Percentiles rank a stretch among this genome's conserved stretches.
Evolutionary conservation across 441 rosid genomes (phyloP).

Genomic region (Biscutella laevigata): DNA sequence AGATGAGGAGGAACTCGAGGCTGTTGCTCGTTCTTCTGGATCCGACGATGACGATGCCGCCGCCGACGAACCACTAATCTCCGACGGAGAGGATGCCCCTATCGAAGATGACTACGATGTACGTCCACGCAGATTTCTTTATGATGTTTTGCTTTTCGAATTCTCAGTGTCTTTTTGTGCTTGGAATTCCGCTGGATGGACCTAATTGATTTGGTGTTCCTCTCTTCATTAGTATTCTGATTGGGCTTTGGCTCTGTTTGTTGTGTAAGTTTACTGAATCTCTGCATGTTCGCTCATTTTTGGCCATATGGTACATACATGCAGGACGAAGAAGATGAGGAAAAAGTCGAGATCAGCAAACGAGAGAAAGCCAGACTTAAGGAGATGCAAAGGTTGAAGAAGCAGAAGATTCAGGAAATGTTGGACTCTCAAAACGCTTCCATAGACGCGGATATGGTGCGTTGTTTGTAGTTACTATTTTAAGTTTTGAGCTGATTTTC

Average conservation of each 20-base stretch:
- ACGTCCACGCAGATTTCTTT: not conserved
- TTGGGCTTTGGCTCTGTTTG: not conserved
- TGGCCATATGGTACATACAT: not conserved
- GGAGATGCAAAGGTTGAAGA: conserved; percentile 84
- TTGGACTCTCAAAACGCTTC: conserved; percentile 87
- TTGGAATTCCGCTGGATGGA: not conserved
- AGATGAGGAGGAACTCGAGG: conserved; percentile 83
- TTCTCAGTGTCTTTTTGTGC: not conserved
- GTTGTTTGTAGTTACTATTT: conserved; percentile 1
- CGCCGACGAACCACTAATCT: conserved; percentile 21
- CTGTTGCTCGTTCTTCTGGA: conserved; percentile 73
- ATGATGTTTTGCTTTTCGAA: not conserved
- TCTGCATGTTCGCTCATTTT: not conserved
- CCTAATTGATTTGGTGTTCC: not conserved
- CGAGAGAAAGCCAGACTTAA: conserved; percentile 81
- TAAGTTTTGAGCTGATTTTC: not conserved
- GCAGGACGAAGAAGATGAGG: conserved; percentile 46
- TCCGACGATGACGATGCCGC: conserved; percentile 37
- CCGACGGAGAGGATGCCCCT: conserved; percentile 16
- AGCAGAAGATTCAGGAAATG: conserved; percentile 86
- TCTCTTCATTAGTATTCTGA: not conserved
- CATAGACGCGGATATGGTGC: conserved; percentile 88
- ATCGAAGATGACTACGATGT: conserved; percentile 49
- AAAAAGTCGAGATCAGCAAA: conserved; percentile 49
- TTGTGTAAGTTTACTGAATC: not conserved